Conservation (phyloP, 345 rosid species). For the Atalantia buxifolia region DNA sequence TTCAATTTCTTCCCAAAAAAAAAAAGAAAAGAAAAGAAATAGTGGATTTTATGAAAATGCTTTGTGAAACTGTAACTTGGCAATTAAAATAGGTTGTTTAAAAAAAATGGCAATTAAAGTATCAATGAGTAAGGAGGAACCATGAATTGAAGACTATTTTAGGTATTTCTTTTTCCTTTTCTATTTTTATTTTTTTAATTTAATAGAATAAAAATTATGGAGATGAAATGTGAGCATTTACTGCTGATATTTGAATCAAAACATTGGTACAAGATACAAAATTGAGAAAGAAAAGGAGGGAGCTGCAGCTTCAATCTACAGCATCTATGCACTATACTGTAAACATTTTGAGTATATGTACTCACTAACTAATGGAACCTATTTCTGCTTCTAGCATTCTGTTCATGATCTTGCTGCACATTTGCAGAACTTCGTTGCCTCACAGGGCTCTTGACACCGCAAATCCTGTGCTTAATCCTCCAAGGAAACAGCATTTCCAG, state of each 20-base stretch:
- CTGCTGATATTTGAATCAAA: not conserved
- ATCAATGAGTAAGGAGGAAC: not conserved
- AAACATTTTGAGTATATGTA: not conserved
- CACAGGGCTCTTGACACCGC: conserved; percentile 54
- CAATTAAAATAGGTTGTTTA: too few species aligned
- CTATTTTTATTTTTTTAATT: too few species aligned
- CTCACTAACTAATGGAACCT: not conserved
- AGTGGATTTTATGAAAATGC: too few species aligned
- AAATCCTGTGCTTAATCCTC: conserved; percentile 66
- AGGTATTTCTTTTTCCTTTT: not conserved
- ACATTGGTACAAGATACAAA: not conserved
- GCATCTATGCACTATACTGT: not conserved
- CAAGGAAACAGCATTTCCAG: conserved; percentile 61
- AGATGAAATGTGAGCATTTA: not conserved
- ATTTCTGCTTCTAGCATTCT: conserved; percentile 27
- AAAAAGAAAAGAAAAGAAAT: too few species aligned
- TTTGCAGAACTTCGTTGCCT: conserved; percentile 27
- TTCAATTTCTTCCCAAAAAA: too few species aligned
- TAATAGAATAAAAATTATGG: not conserved
- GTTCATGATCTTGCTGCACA: conserved; percentile 14
- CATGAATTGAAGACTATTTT: not conserved
- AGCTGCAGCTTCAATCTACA: not conserved
- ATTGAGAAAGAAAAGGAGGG: not conserved
- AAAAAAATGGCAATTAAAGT: not conserved
- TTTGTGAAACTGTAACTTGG: too few species aligned